Evolutionary conservation across 257 asterid species (phyloP).

Genomic region (Salvia rosmarinus): DNA sequence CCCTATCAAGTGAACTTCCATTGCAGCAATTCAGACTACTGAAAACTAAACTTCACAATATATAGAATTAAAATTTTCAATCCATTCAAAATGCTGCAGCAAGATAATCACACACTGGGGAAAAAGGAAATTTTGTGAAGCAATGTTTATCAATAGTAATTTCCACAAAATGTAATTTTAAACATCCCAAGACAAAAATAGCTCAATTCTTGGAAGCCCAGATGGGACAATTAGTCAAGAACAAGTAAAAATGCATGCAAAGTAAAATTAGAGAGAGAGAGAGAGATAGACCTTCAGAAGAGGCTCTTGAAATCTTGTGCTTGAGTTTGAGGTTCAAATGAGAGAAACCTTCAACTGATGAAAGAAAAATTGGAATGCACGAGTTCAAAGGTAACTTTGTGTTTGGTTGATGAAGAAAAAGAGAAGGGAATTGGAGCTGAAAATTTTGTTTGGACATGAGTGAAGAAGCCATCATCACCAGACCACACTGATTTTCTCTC

Average conservation of each 20-base stretch:
- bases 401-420: conserved; percentile 29
- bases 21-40: neutral
- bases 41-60: neutral
- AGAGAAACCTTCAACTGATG: conserved; percentile 34
- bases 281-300: conserved; percentile 53
- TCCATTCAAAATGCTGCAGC: neutral
- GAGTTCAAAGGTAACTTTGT: conserved; percentile 27
- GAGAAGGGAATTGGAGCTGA: conserved; percentile 4
- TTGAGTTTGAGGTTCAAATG: conserved; percentile 43
- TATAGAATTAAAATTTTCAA: neutral
- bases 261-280: neutral
- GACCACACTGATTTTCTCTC: conserved; percentile 23
- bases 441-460: conserved; percentile 39
- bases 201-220: conserved; percentile 26
- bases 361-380: conserved; percentile 21
- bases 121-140: conserved; percentile 2
- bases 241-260: neutral
- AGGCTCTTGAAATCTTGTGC: conserved; percentile 43
- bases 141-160: neutral
- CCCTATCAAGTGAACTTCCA: neutral
- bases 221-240: conserved; percentile 4
- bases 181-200: conserved; percentile 1
- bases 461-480: conserved; percentile 60
- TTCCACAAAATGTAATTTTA: neutral
- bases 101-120: neutral